Percentiles rank a stretch among this genome's conserved stretches.
Evolutionary conservation across 371 early-diverging fungal genomes (phyloP).

Genomic region (Mortierella sp.): DNA sequence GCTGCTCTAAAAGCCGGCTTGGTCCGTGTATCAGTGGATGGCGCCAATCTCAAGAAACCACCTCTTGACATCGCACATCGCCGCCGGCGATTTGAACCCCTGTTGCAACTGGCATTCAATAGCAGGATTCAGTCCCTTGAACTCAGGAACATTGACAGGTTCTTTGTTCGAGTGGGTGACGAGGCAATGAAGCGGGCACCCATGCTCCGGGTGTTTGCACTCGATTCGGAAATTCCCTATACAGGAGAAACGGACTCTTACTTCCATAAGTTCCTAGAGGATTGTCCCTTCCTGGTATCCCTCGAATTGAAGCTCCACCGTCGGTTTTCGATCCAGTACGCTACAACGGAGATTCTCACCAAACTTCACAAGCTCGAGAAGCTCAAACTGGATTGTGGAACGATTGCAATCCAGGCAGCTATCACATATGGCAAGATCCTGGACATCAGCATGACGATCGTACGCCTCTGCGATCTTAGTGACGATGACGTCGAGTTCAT

Average conservation of each 20-base stretch:
- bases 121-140: slow-evolving; percentile 1
- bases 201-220: background rate
- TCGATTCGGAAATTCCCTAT: background rate
- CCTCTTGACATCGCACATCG: slow-evolving; percentile 6
- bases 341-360: background rate
- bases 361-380: background rate
- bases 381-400: background rate
- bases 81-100: slow-evolving; percentile 9
- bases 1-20: slow-evolving; percentile 1
- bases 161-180: slow-evolving; percentile 6
- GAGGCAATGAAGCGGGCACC: background rate
- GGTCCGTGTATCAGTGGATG: background rate
- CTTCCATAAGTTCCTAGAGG: background rate
- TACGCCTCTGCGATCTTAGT: background rate
- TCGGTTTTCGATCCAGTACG: background rate
- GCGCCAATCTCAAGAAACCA: background rate
- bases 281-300: background rate
- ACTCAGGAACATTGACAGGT: slow-evolving; percentile 3
- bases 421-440: background rate
- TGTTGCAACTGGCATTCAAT: background rate
- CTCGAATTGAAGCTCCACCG: background rate
- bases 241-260: background rate
- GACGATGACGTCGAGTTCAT: background rate
- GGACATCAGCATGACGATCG: background rate
- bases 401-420: no score